Base-by-base conservation (phyloP, 108 stramenopile genomes). In the Seminavis robusta region DNA sequence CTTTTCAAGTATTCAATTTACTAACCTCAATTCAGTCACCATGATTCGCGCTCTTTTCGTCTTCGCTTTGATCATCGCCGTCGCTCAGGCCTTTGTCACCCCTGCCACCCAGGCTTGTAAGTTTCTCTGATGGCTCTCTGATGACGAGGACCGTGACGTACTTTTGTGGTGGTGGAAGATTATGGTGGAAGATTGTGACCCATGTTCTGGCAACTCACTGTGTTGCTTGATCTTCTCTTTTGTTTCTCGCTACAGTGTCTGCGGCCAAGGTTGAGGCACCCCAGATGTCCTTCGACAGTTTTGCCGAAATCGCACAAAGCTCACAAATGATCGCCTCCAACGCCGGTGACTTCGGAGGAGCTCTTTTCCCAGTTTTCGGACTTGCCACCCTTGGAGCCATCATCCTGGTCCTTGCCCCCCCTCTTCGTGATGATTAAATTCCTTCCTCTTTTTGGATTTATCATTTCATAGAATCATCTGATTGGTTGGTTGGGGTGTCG, bases 331-430 rank as follows among this genome's bases (percentile, higher is more conserved):
- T 91, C 41, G 90, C 90, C 43, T 74, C 85, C 54, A 74, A 42
- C 56, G 67, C 64, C 20, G 37, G 49, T 52, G 90, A 85, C 54
- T 78, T 78, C 63, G 85, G 85, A 28, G 90, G 90, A 52, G 75
- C 69, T 57, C 72, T 87, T 69, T 91, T 77, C 83, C 90, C 90
- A 33, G 81, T 91, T 42, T 55, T 75, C 48, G 90, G 90, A 47
- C 73, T 91, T 71, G 70, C 52, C 23, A 41, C 77, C 56, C 73
- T 91, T 45, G 85, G 83, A 34, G 89, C 66, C 45, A 63, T 86
- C 33, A 90, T 90, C 71, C 83, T 90, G 45, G 86, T 54, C 79
- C 81, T 90, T 67, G 73, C 89, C 58, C 89, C 89, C 59, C 89
- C 89, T 57, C 82, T 90, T 19, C 23, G 48, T 38, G 67, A 77